phyloP scores from a whole-genome alignment of 768 basidiomycete species.

The Guyanaporus albipodus region DNA sequence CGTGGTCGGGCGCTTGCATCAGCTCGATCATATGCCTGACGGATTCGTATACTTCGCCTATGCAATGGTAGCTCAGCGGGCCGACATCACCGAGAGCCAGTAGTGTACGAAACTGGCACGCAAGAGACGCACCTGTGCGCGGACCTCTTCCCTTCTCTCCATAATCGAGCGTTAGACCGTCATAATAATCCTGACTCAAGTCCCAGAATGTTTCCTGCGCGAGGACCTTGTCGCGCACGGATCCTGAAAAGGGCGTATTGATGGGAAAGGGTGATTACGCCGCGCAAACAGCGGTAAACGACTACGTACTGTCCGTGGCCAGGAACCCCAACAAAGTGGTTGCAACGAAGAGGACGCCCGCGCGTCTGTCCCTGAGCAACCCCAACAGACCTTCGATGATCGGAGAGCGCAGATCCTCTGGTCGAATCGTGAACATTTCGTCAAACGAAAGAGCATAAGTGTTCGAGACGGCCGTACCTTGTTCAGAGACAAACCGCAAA shows the following conservation, averaged over 20 bases:
- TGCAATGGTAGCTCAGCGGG: not conserved
- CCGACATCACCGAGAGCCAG: too few species aligned
- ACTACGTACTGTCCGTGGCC: slow-evolving; percentile 14
- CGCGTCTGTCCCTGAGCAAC: slow-evolving; percentile 16
- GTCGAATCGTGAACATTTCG: not conserved
- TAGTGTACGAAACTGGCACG: not conserved
- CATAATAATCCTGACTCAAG: slow-evolving; percentile 20
- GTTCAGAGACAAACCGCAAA: slow-evolving; percentile 10
- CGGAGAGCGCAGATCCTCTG: slow-evolving; percentile 10
- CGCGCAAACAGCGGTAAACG: not conserved
- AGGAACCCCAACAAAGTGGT: slow-evolving; percentile 14
- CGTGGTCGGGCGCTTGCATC: slow-evolving; percentile 12
- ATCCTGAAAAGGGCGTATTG: slow-evolving; percentile 1
- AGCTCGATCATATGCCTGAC: slow-evolving; percentile 21
- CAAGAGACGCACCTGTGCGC: slow-evolving; percentile 8
- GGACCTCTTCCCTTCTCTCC: slow-evolving; percentile 13
- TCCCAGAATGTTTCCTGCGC: slow-evolving; percentile 13
- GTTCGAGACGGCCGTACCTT: slow-evolving; percentile 7
- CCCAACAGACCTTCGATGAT: slow-evolving; percentile 12
- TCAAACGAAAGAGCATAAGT: not conserved
- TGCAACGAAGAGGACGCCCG: slow-evolving; percentile 14
- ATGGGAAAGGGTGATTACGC: not conserved
- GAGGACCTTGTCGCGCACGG: slow-evolving; percentile 15
- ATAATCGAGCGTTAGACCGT: slow-evolving; percentile 12
- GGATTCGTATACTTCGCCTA: slow-evolving; percentile 23